Base-by-base conservation (phyloP, 2,329 filamentous ascomycete genomes). In the Thelonectria discophora region DNA sequence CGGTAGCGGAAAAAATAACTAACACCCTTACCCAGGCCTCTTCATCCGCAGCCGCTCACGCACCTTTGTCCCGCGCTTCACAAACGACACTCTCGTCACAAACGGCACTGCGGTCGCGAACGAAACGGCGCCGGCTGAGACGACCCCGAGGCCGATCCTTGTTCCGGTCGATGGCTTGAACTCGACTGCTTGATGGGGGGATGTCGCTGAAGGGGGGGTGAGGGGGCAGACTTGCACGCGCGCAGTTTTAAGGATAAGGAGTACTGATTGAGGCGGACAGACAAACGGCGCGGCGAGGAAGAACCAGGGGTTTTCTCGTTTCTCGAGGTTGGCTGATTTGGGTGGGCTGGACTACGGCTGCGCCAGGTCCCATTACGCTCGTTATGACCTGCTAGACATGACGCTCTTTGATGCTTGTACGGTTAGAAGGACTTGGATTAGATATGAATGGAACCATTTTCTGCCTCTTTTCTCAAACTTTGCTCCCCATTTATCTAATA, bases 71-170 rank as follows among this genome's bases (percentile, higher is more conserved):
- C 39, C 51, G n/a, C 17, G 40, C 3, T 54, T 54, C 40, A 9
- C 20, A 39, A 54, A 59, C 24, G 27, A 42, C n/a, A 45, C 37
- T 15, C 10, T 27, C 3, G 45, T 54, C 21, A 4, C 20, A 39
- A 54, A 59, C 24, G 27, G 32, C n/a, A 45, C 37, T 4, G 24
- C 24, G 13, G n/a, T n/a, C n/a, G n/a, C n/a, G n/a, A n/a, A n/a
- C n/a, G n/a, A n/a, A n/a, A 6, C 30, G 17, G 50, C 57, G 5
- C 17, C 30, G 15, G 45, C 43, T 17, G 39, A 27, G 11, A 4
- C 24, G 24, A 45, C 37, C 18, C 57, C 37, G 5, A 49, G 51
- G 18, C 57, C 57, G n/a, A 39, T 59, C 11, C 46, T 59, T 18
- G 43, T 59, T 3, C 57, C 57, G 2, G 57, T 21, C n/a, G 45